Evolutionary conservation across 208 protist species (phyloP).

Genomic region (Leishmania tropica): DNA sequence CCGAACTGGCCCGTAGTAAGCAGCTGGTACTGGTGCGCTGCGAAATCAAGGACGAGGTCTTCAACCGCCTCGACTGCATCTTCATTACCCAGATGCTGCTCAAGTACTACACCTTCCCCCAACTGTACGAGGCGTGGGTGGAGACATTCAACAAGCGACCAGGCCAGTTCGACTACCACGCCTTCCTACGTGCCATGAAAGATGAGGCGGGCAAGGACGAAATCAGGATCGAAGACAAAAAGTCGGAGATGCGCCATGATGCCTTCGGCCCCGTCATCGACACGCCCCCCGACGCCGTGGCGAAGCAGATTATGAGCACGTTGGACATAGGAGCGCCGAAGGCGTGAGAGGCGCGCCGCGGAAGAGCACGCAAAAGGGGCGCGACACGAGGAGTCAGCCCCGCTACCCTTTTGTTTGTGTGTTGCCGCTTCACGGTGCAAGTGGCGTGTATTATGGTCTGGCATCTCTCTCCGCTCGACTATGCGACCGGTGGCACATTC

Average conservation of each 20-base stretch:
- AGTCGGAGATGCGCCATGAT: constrained; percentile 61
- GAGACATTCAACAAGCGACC: constrained; percentile 92
- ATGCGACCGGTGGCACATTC: neutral
- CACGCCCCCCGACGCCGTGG: constrained; percentile 77
- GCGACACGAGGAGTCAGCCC: neutral
- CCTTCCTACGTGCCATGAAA: constrained; percentile 90
- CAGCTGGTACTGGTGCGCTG: constrained; percentile 88
- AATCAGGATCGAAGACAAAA: constrained; percentile 90
- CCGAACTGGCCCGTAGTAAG: constrained; percentile 85
- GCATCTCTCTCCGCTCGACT: neutral
- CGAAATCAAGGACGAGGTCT: constrained; percentile 92
- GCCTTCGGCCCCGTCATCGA: constrained; percentile 86
- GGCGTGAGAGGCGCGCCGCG: neutral
- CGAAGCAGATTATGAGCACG: constrained; percentile 68
- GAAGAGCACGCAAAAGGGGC: constrained; percentile 6
- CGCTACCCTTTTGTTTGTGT: neutral
- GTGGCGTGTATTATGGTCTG: neutral
- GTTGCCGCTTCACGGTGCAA: neutral
- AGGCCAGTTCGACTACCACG: constrained; percentile 87
- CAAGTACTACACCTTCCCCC: constrained; percentile 90
- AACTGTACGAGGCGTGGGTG: constrained; percentile 85
- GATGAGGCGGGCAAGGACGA: constrained; percentile 87
- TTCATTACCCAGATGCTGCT: constrained; percentile 92
- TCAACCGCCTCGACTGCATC: constrained; percentile 87
- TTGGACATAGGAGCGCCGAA: constrained; percentile 42